These are phyloP conservation scores for Eimeria acervulina DNA, from an alignment of 169 alveolate species.

Conservation along the genomic window DNA sequence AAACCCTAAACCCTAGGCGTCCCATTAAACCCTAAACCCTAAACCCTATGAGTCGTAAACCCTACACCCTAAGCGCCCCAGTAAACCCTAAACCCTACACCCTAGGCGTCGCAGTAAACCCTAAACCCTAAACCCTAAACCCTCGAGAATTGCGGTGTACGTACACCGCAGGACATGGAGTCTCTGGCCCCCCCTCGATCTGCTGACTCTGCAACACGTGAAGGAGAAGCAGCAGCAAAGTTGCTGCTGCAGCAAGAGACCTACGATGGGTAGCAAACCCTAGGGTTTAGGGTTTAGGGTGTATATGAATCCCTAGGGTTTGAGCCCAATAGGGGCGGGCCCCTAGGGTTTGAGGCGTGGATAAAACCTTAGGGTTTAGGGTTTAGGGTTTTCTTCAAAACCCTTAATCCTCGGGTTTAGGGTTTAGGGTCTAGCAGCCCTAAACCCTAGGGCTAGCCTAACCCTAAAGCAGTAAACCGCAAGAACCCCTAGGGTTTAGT, in stretches of 20 bases:
- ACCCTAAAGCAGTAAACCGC: no score
- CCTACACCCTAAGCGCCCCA: not conserved
- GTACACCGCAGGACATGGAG: constrained; percentile 19
- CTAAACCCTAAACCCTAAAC: constrained; percentile 23
- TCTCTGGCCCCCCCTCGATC: not conserved
- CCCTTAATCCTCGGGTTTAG: not conserved
- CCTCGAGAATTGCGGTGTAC: not conserved
- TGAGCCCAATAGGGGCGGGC: not conserved
- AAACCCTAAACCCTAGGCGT: not conserved
- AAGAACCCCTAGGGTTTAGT: not conserved
- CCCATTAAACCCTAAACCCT: not conserved
- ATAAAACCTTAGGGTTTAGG: not conserved
- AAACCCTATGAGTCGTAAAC: not conserved
- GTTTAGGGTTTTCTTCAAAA: not conserved
- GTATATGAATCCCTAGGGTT: no score
- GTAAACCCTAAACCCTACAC: not conserved
- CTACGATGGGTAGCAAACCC: not conserved
- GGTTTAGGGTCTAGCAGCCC: no score
- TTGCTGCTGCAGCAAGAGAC: constrained; percentile 14
- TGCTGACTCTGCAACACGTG: not conserved
- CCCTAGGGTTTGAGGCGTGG: not conserved
- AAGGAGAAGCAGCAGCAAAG: constrained; percentile 3
- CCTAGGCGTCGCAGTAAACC: not conserved
- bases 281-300: constrained; percentile 23
- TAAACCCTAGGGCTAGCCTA: no score